A percentile compares a stretch with the other conserved stretches of the same genome.
These are phyloP conservation scores for Pichia sp. DNA, from an alignment of 1,139 yeast genomes.

Conservation along the genomic window DNA sequence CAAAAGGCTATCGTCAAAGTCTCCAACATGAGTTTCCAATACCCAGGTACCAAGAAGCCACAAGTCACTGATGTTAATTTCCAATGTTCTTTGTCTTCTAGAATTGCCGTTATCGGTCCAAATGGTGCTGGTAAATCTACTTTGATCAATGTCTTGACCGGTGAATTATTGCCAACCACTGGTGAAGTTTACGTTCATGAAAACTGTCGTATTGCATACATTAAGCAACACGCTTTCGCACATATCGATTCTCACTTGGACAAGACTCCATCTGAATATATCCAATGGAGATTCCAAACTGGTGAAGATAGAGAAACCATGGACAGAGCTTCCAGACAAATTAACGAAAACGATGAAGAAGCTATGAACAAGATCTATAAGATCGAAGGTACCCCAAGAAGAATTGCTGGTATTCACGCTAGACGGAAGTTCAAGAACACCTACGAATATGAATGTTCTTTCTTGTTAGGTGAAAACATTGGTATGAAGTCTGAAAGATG, in stretches of 20 bases:
- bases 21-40: constrained; percentile 94
- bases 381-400: constrained; percentile 97
- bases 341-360: constrained; percentile 93
- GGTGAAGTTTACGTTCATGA: constrained; percentile 99
- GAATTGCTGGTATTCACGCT: constrained; percentile 90
- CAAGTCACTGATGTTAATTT: constrained; percentile 85
- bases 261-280: constrained; percentile 99
- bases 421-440: constrained; percentile 99
- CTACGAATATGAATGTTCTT: constrained; percentile 98
- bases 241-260: constrained; percentile 98
- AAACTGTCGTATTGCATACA: constrained; percentile 99
- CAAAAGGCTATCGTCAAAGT: constrained; percentile 99
- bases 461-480: constrained; percentile 94
- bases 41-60: constrained; percentile 97
- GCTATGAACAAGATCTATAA: constrained; percentile 99
- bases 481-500: constrained; percentile 99
- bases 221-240: constrained; percentile 99
- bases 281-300: constrained; percentile 99
- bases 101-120: constrained; percentile 99
- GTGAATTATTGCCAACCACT: constrained; percentile 95
- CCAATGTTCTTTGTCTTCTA: constrained; percentile 98
- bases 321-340: constrained; percentile 99
- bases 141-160: constrained; percentile 95
- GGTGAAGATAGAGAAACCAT: constrained; percentile 99
- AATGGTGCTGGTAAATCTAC: constrained; percentile 99